Percentiles rank a stretch among this genome's conserved stretches.
These are phyloP conservation scores for Blastobotrys indianensis DNA, from an alignment of 1,139 yeast genomes.

Conservation along the genomic window DNA sequence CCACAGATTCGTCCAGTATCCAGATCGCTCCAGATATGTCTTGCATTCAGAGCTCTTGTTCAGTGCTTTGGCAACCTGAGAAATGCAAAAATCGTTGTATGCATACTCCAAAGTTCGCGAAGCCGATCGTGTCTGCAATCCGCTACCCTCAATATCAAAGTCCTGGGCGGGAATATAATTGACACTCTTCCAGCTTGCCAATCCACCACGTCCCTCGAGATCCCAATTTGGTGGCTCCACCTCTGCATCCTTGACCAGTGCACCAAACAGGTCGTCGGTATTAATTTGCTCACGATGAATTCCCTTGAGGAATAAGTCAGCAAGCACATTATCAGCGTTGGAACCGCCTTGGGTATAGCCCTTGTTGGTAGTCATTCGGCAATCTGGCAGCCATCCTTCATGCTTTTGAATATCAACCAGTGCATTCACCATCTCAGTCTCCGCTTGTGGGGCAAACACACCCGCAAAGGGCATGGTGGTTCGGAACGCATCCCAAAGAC, in stretches of 20 bases:
- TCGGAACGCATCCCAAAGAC: conserved; percentile 41
- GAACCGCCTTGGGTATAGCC: conserved; percentile 42
- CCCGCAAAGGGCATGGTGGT: conserved; percentile 35
- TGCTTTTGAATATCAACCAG: conserved; percentile 33
- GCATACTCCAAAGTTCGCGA: conserved; percentile 40
- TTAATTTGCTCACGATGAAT: conserved; percentile 26
- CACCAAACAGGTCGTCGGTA: conserved; percentile 36
- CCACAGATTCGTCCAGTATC: conserved; percentile 40
- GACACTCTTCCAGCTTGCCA: conserved; percentile 11
- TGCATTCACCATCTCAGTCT: conserved; percentile 34
- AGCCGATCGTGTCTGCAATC: conserved; percentile 31
- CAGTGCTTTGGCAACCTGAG: conserved; percentile 36
- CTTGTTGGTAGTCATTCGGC: conserved; percentile 38
- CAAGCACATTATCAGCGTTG: conserved; percentile 39
- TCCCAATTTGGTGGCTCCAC: conserved; percentile 20
- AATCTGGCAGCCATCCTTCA: conserved; percentile 41
- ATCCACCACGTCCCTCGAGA: conserved; percentile 14
- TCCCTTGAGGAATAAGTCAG: conserved; percentile 37
- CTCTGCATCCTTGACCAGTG: conserved; percentile 40
- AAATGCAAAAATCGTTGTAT: conserved; percentile 37
- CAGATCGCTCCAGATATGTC: conserved; percentile 35
- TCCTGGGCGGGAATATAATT: conserved; percentile 13
- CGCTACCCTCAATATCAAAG: conserved; percentile 10
- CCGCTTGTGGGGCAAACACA: conserved; percentile 31
- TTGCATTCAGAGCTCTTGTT: conserved; percentile 27